A percentile compares a stretch with the other conserved stretches of the same genome.
Evolutionary conservation across 306 rosid species (phyloP).

Genomic region (Ziziphus jujuba): DNA sequence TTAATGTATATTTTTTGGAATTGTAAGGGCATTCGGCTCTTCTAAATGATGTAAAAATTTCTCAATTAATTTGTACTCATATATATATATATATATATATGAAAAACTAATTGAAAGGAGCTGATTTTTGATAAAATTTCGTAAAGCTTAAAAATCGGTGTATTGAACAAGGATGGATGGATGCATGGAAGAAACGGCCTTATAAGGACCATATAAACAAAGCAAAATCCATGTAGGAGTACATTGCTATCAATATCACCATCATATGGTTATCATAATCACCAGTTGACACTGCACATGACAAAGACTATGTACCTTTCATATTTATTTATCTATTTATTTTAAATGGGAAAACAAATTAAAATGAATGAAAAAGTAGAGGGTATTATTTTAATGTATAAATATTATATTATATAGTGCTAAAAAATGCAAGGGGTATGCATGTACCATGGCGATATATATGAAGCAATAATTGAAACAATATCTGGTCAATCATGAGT

Average conservation of each 20-base stretch:
- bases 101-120: too few species aligned
- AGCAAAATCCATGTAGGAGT: neutral
- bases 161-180: neutral
- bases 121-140: too few species aligned
- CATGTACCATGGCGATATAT: conserved; percentile 10
- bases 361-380: neutral
- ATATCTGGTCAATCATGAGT: conserved; percentile 31
- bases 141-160: too few species aligned
- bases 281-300: conserved; percentile 36
- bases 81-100: too few species aligned
- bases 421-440: neutral
- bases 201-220: neutral
- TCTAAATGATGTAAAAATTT: too few species aligned
- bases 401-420: neutral
- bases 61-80: too few species aligned
- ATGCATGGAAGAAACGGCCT: neutral
- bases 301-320: conserved; percentile 28
- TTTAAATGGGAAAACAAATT: neutral
- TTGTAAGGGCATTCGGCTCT: too few species aligned
- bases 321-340: neutral
- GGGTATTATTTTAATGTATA: neutral
- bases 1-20: too few species aligned
- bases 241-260: conserved; percentile 34
- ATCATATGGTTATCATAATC: conserved; percentile 38
- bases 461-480: conserved; percentile 35